Evolutionary conservation across 192 early-diverging fungal species (phyloP), one percentile per base, ranked within the genome.

Genomic region (Backusella sp.): DNA sequence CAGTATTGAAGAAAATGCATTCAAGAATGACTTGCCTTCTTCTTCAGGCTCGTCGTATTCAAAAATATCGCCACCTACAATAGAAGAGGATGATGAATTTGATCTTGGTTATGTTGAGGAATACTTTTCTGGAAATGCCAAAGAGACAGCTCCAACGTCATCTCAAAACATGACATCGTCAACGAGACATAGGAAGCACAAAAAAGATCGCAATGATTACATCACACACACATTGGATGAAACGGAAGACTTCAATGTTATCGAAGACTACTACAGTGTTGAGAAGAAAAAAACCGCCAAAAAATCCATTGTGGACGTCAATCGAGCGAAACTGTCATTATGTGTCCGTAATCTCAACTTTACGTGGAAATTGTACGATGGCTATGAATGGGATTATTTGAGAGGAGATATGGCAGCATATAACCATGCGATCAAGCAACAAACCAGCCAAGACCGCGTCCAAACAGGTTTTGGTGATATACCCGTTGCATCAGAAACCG

Each of bases 341-440:
- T 80, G 85, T n/a, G 70, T 94, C 5, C 77, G 85, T 46, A 88
- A 94, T 72, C 84, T 91, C 34, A 85, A 87, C 39, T 59, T 94
- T 62, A 62, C 83, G 8, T 90, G 91, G 86, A 83, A 88, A 23
- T 67, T 94, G 11, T 91, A 88, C 73, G 91, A 91, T 79, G 93
- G 93, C 1, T 85, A 86, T 71, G 91, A 93, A 66, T 93, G 89
- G 90, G 83, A 79, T 42, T 82, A 81, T 46, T 81, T 85, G 9
- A 75, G 80, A 68, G 35, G 34, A 15, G 35, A 52, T 3, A 46
- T 72, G 46, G 65, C 42, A 23, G 37, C 26, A 11, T 34, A 69
- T 15, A 34, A 34, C 28, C 30, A 28, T 35, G 49, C 42, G 30
- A 74, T 32, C 32, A 68, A 68, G 17, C 66, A 68, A n/a, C 32